These are phyloP conservation scores for Dictyostelium intermedium DNA, from an alignment of 78 protist species.

Conservation along the genomic window DNA sequence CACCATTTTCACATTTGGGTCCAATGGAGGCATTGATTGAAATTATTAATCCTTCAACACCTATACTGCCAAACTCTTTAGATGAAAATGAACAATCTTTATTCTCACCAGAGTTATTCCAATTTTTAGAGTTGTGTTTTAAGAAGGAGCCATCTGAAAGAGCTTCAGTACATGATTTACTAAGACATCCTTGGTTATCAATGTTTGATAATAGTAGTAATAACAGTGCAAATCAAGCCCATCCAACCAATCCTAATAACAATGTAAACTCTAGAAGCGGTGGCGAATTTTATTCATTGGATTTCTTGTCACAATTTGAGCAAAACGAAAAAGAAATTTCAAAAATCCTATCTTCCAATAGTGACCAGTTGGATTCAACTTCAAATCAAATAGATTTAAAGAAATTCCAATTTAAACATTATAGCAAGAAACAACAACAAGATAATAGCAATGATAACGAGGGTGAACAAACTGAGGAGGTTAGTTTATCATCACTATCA, in stretches of 20 bases:
- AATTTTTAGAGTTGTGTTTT: constrained; percentile 24
- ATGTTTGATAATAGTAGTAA: background rate
- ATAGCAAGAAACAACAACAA: background rate
- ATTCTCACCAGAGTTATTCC: background rate
- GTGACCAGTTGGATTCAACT: background rate
- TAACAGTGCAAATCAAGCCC: background rate
- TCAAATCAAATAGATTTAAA: background rate
- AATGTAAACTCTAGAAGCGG: background rate
- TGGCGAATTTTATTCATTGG: constrained; percentile 27
- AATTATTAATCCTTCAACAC: background rate
- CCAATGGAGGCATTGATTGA: constrained; percentile 56
- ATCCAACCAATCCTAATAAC: background rate
- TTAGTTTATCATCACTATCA: background rate
- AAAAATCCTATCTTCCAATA: background rate
- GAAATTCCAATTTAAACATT: constrained; percentile 6
- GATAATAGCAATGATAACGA: background rate
- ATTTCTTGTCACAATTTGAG: constrained; percentile 47
- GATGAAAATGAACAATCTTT: constrained; percentile 23
- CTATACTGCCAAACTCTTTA: background rate
- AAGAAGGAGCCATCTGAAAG: background rate
- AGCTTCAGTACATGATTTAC: constrained; percentile 4
- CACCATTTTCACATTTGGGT: constrained; percentile 22
- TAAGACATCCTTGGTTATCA: constrained; percentile 51
- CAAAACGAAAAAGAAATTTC: constrained; percentile 41
- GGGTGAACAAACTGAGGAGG: background rate